Evolutionary conservation across 805 yeast species (phyloP).

Genomic region (Candida pseudoglaebosa): DNA sequence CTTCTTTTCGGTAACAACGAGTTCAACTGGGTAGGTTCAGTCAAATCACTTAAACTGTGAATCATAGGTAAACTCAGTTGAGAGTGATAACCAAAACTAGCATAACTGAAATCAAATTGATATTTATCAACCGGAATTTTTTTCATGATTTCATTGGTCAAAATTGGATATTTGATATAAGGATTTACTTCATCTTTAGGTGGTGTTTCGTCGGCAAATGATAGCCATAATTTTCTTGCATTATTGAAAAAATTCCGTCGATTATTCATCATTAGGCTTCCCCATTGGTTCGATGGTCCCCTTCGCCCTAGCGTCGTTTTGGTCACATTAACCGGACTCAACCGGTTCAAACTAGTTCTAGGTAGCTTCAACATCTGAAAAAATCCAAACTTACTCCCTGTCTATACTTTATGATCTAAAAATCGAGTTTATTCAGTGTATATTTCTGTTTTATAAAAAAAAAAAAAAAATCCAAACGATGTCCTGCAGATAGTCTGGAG

Average conservation of each 20-base stretch:
- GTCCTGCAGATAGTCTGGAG: background rate
- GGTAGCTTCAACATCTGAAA: background rate
- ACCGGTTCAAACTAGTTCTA: background rate
- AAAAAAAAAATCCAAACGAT: too few relatives aligned
- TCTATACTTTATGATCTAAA: too few relatives aligned
- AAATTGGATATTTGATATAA: conserved; percentile 37
- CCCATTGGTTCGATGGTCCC: too few relatives aligned
- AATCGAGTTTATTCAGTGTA: too few relatives aligned
- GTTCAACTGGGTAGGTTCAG: conserved; percentile 45
- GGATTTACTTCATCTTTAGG: conserved; percentile 29
- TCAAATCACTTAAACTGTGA: conserved; percentile 47
- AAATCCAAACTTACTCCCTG: too few relatives aligned
- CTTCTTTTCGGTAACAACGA: conserved; percentile 46
- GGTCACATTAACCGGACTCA: background rate
- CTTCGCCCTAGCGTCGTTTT: too few relatives aligned
- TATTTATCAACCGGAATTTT: conserved; percentile 34
- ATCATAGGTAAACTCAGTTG: conserved; percentile 34
- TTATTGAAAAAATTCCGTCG: conserved; percentile 14
- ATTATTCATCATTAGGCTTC: too few relatives aligned
- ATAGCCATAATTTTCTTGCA: conserved; percentile 20
- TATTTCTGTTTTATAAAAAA: too few relatives aligned
- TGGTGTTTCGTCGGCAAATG: conserved; percentile 10
- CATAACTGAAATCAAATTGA: conserved; percentile 42
- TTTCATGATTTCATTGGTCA: conserved; percentile 37
- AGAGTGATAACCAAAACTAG: conserved; percentile 49